These are phyloP conservation scores for Parachlorella kessleri DNA, from an alignment of 139 green algal genomes.

Conservation along the genomic window DNA sequence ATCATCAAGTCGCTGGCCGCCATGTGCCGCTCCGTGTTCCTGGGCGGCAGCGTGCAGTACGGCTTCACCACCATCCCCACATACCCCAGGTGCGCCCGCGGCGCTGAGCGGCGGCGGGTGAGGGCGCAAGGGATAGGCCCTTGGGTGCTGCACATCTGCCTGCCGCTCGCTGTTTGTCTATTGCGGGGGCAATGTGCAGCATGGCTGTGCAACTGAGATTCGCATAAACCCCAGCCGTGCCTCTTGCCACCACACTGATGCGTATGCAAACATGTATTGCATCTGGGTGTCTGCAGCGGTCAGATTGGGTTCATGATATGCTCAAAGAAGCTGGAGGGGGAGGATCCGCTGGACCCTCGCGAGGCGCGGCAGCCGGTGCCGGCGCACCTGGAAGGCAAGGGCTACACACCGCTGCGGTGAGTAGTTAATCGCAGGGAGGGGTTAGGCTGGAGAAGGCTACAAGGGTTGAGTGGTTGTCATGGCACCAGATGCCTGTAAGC, in stretches of 20 bases:
- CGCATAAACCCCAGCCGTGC: no score
- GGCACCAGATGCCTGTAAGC: no score
- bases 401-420: constrained; percentile 43
- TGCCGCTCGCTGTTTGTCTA: no score
- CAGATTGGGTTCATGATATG: constrained; percentile 99
- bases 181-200: no score
- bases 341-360: constrained; percentile 50
- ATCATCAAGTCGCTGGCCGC: constrained; percentile 92
- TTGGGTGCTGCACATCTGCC: no score
- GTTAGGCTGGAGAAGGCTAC: no score
- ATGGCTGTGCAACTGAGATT: no score
- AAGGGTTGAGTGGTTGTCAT: no score
- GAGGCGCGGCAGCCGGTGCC: constrained; percentile 51
- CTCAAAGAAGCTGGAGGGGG: constrained; percentile 67
- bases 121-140: no score
- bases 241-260: background rate
- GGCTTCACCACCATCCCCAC: constrained; percentile 97
- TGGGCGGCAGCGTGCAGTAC: constrained; percentile 88
- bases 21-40: constrained; percentile 91
- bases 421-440: no score
- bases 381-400: constrained; percentile 6
- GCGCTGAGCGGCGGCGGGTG: no score
- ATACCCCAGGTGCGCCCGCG: constrained; percentile 79
- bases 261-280: background rate
- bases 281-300: constrained; percentile 47